A percentile compares a stretch with the other conserved stretches of the same genome.
Conservation (phyloP, 2,329 filamentous ascomycete genomes). For the Mycogone perniciosa region DNA sequence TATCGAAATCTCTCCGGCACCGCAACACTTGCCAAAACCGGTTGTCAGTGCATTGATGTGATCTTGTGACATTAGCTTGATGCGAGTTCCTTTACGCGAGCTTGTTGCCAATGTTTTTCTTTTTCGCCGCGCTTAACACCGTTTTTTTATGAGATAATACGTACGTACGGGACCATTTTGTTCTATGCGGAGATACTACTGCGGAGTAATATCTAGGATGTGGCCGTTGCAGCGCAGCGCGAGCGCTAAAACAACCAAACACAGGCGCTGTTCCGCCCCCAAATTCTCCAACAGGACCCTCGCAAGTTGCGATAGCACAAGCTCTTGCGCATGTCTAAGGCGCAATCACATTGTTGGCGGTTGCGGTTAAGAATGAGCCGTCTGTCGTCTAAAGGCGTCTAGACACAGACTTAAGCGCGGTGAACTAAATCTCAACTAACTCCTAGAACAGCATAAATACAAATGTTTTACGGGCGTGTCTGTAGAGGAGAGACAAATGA, state of each 20-base stretch:
- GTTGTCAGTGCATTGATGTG: no score
- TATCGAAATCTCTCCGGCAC: no score
- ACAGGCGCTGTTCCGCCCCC: neutral
- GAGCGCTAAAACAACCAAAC: slow-evolving; percentile 1
- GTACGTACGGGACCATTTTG: no score
- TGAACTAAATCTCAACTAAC: neutral
- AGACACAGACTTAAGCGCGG: neutral
- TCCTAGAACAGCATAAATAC: neutral
- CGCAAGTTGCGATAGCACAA: neutral
- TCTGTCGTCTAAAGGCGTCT: neutral
- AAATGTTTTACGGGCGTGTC: slow-evolving; percentile 1
- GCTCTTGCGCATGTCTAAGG: neutral
- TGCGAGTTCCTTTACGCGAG: no score
- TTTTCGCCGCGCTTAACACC: no score
- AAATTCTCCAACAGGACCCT: neutral
- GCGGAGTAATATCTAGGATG: no score
- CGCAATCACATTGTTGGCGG: neutral
- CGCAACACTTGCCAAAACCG: no score
- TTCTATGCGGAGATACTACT: no score
- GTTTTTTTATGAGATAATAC: no score
- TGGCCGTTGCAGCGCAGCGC: neutral
- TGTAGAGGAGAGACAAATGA: neutral
- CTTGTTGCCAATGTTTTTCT: no score
- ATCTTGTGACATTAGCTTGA: no score
- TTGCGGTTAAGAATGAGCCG: neutral